A percentile compares a stretch with the other conserved stretches of the same genome.
Evolutionary conservation across 148 eudicot species (phyloP).

Genomic region (Pouteria glomerata): DNA sequence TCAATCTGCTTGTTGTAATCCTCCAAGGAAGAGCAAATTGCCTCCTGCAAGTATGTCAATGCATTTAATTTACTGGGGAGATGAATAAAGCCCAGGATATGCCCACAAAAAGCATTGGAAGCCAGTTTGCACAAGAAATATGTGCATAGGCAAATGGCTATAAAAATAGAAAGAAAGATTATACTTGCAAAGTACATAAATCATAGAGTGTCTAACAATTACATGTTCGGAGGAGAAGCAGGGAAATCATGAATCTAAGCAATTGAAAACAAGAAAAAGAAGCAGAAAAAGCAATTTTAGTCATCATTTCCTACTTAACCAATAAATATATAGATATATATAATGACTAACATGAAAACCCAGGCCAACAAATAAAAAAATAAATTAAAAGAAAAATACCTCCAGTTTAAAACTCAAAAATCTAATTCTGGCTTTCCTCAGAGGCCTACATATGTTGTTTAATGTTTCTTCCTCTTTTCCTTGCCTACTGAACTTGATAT

Average conservation of each 20-base stretch:
- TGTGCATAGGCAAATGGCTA: background rate
- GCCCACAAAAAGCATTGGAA: background rate
- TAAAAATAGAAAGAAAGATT: background rate
- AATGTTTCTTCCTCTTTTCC: background rate
- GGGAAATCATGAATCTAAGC: background rate
- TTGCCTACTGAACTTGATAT: background rate
- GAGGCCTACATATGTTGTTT: background rate
- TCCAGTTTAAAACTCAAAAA: background rate
- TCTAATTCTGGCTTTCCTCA: background rate
- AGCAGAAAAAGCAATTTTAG: too few relatives aligned
- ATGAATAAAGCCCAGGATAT: background rate
- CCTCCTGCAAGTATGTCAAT: conserved; percentile 56
- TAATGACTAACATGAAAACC: too few relatives aligned
- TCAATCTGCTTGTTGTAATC: conserved; percentile 98
- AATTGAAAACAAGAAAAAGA: background rate
- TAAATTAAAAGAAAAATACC: too few relatives aligned
- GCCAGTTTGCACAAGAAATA: background rate
- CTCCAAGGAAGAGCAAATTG: conserved; percentile 93
- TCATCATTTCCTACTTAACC: too few relatives aligned
- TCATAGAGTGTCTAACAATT: background rate
- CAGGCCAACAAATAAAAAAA: too few relatives aligned
- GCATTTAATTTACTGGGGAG: background rate
- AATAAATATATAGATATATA: too few relatives aligned
- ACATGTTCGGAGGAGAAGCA: background rate
- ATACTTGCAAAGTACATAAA: background rate